Base-by-base conservation (phyloP, 805 yeast genomes). In the Scheffersomyces coipomensis region DNA sequence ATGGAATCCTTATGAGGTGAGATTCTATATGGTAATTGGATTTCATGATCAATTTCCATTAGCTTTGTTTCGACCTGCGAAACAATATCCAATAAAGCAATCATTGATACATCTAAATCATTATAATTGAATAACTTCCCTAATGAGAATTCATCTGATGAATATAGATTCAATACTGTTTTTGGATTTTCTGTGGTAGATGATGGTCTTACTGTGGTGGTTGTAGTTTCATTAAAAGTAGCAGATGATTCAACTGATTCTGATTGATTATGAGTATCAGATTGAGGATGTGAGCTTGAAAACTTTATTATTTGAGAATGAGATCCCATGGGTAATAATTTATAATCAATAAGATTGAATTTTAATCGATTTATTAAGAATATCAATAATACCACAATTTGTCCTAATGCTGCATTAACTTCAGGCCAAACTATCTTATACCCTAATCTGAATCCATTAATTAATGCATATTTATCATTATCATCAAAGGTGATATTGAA, bases 321-420 rank as follows among this genome's bases (percentile, higher is more conserved):
- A 1, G 96, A 85, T 0, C 97, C 97, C 77, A 87, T 68, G 0
- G 97, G 96, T 17, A 80, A 74, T 13, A 90, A 60, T 43, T 75
- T 76, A 58, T 85, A 90, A 3, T 78, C 78, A 0, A 66, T 64
- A 7, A 87, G 55, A 23, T 71, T 70, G 19, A 88, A 58, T 7
- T 76, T 69, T 22, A 88, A 66, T 32, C 82, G 69, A 10, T 77
- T 66, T 1, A 77, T 61, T 2, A 89, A 71, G 1, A 91, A 86
- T 0, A 83, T 73, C 22, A 90, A 56, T 15, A 91, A 60, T 10
- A 88, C 62, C 2, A 87, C 76, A 2, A 90, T 65, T 48, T 90
- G 96, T 0, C 98, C 98, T 51, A 90, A 63, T 0, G 95, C 97
- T 2, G 95, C 93, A 55, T 89, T 90, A 31, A 88, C 83, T 51